phyloP scores from a whole-genome alignment of 164 flowering plant genomes.

The Nymphaea thermarum region DNA sequence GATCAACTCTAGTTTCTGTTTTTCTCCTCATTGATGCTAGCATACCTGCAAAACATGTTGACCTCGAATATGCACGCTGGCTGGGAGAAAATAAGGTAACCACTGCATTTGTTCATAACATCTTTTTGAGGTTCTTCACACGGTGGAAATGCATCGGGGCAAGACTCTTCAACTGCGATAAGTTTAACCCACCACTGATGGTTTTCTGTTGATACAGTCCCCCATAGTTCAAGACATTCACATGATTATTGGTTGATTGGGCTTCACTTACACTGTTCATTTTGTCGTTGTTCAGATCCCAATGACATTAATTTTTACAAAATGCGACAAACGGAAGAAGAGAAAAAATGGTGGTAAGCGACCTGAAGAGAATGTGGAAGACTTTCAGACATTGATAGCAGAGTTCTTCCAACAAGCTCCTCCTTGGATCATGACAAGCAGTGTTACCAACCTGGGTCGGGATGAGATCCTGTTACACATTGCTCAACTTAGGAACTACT shows the following conservation, averaged over 20 bases:
- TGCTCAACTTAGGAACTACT: constrained; percentile 92
- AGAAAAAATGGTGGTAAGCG: constrained; percentile 72
- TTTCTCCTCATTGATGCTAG: constrained; percentile 93
- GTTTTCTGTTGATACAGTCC: too few species aligned
- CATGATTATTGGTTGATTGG: not conserved
- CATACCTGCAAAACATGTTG: constrained; percentile 81
- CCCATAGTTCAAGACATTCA: too few species aligned
- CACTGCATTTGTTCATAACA: not conserved
- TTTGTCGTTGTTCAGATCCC: constrained; percentile 50
- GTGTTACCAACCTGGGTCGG: constrained; percentile 82
- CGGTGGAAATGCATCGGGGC: too few species aligned
- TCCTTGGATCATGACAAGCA: constrained; percentile 98
- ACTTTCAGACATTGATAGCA: constrained; percentile 57
- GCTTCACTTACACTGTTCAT: not conserved
- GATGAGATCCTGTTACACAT: constrained; percentile 86
- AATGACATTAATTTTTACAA: constrained; percentile 89
- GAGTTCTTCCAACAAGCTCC: constrained; percentile 65
- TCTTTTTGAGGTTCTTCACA: not conserved
- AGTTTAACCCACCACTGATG: too few species aligned
- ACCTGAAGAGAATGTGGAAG: constrained; percentile 78
- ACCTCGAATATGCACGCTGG: constrained; percentile 98
- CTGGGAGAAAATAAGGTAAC: constrained; percentile 81
- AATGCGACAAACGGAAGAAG: constrained; percentile 97
- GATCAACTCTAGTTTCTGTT: constrained; percentile 71
- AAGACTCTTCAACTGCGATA: too few species aligned